A percentile compares a stretch with the other conserved stretches of the same genome.
Conservation (phyloP, 768 basidiomycete genomes). For the Suillus lakei region DNA sequence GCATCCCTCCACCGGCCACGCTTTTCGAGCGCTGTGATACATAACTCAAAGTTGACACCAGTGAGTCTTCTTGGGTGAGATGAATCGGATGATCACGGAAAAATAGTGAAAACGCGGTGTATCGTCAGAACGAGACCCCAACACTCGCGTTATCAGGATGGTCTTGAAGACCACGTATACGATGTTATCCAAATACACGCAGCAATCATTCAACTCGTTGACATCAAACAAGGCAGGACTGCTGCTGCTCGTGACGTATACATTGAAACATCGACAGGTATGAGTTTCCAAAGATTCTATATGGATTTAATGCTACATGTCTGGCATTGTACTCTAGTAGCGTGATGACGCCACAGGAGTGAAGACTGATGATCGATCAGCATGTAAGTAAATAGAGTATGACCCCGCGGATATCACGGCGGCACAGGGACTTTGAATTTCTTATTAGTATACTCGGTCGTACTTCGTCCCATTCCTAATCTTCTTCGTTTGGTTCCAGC, state of each 20-base stretch:
- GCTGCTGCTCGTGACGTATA: neutral
- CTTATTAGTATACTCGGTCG: conserved; percentile 63
- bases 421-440: conserved; percentile 64
- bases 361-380: neutral
- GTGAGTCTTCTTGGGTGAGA: conserved; percentile 3
- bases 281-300: neutral
- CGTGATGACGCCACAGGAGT: neutral
- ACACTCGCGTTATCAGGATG: neutral
- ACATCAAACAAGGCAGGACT: neutral
- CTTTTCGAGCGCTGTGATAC: conserved; percentile 2
- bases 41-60: conserved; percentile 2
- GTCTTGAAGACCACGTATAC: neutral
- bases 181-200: neutral
- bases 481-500: conserved; percentile 56
- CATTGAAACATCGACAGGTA: neutral
- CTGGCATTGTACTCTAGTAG: neutral
- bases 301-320: neutral
- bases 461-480: conserved; percentile 62
- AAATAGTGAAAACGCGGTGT: neutral
- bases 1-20: neutral
- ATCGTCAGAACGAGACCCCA: neutral
- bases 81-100: conserved; percentile 2
- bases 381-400: conserved; percentile 1
- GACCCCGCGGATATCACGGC: conserved; percentile 2
- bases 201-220: neutral